Evolutionary conservation across 1,284 basidiomycete genomes (phyloP).

Genomic region (Apiotrichum gracile): DNA sequence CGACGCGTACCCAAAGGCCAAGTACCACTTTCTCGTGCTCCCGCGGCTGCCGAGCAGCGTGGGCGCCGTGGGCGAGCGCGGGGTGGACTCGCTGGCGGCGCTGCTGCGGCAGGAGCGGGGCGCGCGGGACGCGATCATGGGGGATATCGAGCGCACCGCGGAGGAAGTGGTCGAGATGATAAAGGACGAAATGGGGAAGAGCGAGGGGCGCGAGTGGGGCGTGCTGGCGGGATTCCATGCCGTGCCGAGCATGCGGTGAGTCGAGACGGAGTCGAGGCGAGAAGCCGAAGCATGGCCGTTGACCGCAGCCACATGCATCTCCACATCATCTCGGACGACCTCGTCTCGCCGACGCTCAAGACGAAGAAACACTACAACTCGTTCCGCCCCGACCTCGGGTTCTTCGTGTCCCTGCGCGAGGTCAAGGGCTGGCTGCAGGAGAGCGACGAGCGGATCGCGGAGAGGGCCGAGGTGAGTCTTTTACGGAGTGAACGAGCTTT

Average conservation of each 20-base stretch:
- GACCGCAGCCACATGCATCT: conserved; percentile 69
- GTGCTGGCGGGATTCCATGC: conserved; percentile 83
- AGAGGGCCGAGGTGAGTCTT: neutral
- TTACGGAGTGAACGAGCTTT: no score
- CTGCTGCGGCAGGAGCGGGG: conserved; percentile 51
- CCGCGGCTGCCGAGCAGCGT: conserved; percentile 54
- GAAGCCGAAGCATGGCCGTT: neutral
- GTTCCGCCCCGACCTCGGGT: conserved; percentile 79
- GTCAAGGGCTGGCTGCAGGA: conserved; percentile 63
- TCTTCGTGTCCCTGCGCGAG: conserved; percentile 73
- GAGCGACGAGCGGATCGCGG: neutral
- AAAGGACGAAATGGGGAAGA: conserved; percentile 70
- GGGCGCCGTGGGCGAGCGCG: conserved; percentile 21
- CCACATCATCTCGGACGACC: conserved; percentile 79
- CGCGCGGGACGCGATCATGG: conserved; percentile 54
- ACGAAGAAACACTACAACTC: conserved; percentile 92
- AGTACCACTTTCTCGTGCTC: conserved; percentile 74
- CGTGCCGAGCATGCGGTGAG: conserved; percentile 56
- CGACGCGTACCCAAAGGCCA: conserved; percentile 77
- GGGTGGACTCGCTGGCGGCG: conserved; percentile 57
- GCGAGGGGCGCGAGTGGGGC: conserved; percentile 72
- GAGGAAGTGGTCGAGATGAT: conserved; percentile 57
- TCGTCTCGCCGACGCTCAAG: conserved; percentile 69
- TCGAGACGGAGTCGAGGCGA: no score
- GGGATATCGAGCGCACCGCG: conserved; percentile 57